Evolutionary conservation across 768 basidiomycete genomes (phyloP), one percentile per base, ranked within the genome.

Genomic region (Termitomyces sp.): DNA sequence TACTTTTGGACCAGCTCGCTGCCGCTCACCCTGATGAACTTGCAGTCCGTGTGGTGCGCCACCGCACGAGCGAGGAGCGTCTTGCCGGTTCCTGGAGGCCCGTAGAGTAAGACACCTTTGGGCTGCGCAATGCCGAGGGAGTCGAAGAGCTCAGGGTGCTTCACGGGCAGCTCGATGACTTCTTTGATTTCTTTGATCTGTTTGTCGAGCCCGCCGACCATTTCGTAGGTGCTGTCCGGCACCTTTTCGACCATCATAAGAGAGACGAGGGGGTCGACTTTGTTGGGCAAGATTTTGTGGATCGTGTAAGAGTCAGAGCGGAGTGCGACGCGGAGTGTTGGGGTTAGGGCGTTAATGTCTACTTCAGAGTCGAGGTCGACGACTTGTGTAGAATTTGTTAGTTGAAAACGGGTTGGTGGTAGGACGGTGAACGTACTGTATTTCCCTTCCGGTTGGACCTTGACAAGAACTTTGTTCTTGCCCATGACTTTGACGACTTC

Each of bases 191-290:
- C 97, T 47, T 47, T 47, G 46, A 47, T 47, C 15, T n/a, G 46
- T 50, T 63, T 61, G 78, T 98, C 97, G 57, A 98, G 82, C 63
- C 96, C 96, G 21, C 97, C 97, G 59, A 99, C 96, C 95, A 98
- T 98, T 73, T 98, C 97, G 74, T 99, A 99, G 31, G 97, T 98
- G 72, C 91, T 94, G 71, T 98, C 96, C 0, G 96, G 96, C 0
- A 98, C 96, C 71, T 99, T 99, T 75, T 99, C 96, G 11, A 98
- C 96, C 95, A 98, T 98, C 97, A 98, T 98, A 60, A 98, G 84
- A 19, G 94, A 97, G 31, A 98, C 95, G 41, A 98, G 86, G 4
- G 97, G 96, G 71, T 98, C 97, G 65, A 98, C 90, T 75, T 99
- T 98, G 78, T 94, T 97, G 0, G 94, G 94, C 0, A 98, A 78